Evolutionary conservation across 805 yeast species (phyloP), one percentile per base, ranked within the genome.

Genomic region (Nakazawaea siamensis): DNA sequence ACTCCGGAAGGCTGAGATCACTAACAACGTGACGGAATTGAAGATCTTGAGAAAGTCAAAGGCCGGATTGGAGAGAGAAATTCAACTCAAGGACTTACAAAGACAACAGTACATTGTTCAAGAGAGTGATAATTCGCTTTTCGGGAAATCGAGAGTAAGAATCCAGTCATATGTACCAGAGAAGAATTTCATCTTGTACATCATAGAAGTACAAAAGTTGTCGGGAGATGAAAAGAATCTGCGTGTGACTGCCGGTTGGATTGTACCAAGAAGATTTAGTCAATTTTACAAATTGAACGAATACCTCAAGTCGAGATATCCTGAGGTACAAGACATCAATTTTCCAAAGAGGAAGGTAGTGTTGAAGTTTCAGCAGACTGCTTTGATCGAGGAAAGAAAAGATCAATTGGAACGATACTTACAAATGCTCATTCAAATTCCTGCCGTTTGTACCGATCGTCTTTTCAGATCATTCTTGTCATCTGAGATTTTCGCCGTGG

Each of bases 221-320:
- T 47, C 52, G 1, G 41, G 39, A 1, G 49, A 49, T 8, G 46
- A 51, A 34, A 38, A 44, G 4, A 38, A 70, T 3, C 51, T 59
- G 6, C 8, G n/a, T 9, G 65, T 68, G 4, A 62, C 72, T 2
- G 85, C 88, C 0, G 81, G 85, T 0, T 90, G 97, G 97, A 75
- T 84, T 35, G 82, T 87, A n/a, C 90, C 95, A 0, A 61, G 96
- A 45, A 63, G 97, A 38, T 88, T 77, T 50, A 83, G 83, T 46
- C 96, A 90, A 50, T 88, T 88, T 53, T 76, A 67, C 55, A 72
- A 69, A 42, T 60, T 88, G 23, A 76, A 88, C 49, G 74, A 73
- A 41, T 76, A 81, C 42, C 57, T 88, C 44, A 72, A 66, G 38
- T 52, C 54, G 2, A 61, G 57, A 29, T 79, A 76, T 45, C 68